These are phyloP conservation scores for Claviceps monticola DNA, from an alignment of 2,329 filamentous ascomycete species.

Conservation along the genomic window DNA sequence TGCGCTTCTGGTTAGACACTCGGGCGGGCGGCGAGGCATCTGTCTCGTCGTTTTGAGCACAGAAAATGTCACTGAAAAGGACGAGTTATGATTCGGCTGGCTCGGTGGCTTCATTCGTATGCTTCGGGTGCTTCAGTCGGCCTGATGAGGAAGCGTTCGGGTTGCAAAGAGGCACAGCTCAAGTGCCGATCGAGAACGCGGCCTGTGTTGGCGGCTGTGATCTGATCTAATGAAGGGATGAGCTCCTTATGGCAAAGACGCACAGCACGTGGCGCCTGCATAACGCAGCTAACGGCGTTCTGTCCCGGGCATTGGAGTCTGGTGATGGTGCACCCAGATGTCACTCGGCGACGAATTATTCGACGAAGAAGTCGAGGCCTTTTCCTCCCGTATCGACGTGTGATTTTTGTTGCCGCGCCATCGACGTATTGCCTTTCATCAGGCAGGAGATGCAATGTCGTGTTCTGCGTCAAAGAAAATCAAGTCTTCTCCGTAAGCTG, in stretches of 20 bases:
- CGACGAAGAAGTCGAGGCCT: not conserved
- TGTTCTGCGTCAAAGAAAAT: no score
- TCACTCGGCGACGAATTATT: not conserved
- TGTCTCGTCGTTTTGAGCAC: not conserved
- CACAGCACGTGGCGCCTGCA: slow-evolving; percentile 6
- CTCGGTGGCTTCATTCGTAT: no score
- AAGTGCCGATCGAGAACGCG: not conserved
- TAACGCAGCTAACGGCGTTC: slow-evolving; percentile 2
- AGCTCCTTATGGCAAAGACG: not conserved
- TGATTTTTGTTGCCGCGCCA: no score
- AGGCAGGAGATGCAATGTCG: no score
- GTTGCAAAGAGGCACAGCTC: not conserved
- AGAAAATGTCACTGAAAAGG: not conserved
- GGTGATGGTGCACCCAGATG: not conserved
- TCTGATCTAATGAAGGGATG: slow-evolving; percentile 1
- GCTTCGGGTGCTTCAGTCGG: no score
- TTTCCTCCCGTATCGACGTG: not conserved
- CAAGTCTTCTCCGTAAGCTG: no score
- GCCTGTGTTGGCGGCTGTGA: slow-evolving; percentile 1
- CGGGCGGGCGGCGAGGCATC: not conserved
- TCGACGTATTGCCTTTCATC: no score
- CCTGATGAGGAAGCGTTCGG: no score
- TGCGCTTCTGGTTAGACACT: not conserved
- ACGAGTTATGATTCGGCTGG: not conserved
- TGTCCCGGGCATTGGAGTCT: not conserved